Conservation (phyloP, 345 rosid species). For the Populus nigra region DNA sequence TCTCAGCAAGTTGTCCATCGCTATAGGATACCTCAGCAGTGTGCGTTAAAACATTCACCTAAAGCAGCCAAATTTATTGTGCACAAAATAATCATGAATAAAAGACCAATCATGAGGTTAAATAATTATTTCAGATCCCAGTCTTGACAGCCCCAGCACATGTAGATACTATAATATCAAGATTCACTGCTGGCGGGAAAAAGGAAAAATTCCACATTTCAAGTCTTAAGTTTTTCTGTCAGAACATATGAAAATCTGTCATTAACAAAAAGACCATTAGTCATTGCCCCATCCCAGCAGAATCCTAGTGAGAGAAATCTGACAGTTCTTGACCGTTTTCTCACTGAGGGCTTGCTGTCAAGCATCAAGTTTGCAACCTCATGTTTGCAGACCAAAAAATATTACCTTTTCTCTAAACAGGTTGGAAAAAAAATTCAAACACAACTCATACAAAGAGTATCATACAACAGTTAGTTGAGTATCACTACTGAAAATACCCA, state of each 20-base stretch:
- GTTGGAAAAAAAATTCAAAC: too few relatives aligned
- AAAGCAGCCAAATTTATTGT: constrained; percentile 5
- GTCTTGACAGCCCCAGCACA: not conserved
- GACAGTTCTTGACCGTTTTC: not conserved
- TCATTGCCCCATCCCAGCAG: not conserved
- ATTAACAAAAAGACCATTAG: not conserved
- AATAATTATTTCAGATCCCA: not conserved
- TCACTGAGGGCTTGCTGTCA: not conserved
- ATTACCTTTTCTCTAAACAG: too few relatives aligned
- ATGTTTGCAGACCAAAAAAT: too few relatives aligned
- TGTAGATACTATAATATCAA: not conserved
- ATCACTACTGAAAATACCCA: too few relatives aligned
- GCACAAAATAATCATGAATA: not conserved
- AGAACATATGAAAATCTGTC: too few relatives aligned
- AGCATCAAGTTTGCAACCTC: not conserved
- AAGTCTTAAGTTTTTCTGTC: too few relatives aligned
- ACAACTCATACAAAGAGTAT: too few relatives aligned
- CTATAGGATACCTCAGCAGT: constrained; percentile 39
- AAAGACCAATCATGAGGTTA: not conserved
- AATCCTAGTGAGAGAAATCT: not conserved
- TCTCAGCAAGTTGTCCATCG: not conserved
- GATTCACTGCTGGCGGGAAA: not conserved
- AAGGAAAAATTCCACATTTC: too few relatives aligned
- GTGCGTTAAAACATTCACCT: constrained; percentile 76
- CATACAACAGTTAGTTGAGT: too few relatives aligned